A percentile compares a stretch with the other conserved stretches of the same genome.
These are phyloP conservation scores for Penicilliopsis zonata DNA, from an alignment of 495 filamentous ascomycete species.

Conservation along the genomic window DNA sequence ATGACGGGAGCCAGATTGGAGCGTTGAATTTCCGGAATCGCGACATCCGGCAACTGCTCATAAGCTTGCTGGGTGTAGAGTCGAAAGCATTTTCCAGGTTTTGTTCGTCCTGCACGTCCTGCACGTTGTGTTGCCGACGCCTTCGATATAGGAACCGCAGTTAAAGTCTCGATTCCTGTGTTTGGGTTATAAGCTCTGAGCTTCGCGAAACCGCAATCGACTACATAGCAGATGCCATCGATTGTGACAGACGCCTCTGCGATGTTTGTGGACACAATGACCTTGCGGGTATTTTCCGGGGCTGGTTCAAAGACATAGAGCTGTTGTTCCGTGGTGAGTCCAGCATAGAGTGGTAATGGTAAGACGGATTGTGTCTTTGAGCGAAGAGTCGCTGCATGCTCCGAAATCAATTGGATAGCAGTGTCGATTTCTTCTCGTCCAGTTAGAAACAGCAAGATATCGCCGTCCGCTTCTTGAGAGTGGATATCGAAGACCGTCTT, in stretches of 20 bases:
- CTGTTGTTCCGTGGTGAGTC: slow-evolving; percentile 79
- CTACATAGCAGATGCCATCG: slow-evolving; percentile 82
- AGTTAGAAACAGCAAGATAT: slow-evolving; percentile 86
- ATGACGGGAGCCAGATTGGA: slow-evolving; percentile 85
- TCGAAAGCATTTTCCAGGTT: slow-evolving; percentile 87
- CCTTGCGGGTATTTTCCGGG: slow-evolving; percentile 76
- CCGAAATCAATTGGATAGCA: slow-evolving; percentile 63
- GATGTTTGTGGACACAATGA: slow-evolving; percentile 92
- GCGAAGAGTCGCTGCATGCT: slow-evolving; percentile 65
- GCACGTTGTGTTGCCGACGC: slow-evolving; percentile 88
- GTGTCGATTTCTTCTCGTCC: slow-evolving; percentile 90
- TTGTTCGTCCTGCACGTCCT: slow-evolving; percentile 84
- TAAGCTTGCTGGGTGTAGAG: slow-evolving; percentile 77
- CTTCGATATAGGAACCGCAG: slow-evolving; percentile 79
- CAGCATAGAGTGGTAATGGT: slow-evolving; percentile 78
- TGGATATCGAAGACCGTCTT: slow-evolving; percentile 92
- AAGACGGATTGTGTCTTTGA: slow-evolving; percentile 56
- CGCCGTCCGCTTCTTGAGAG: slow-evolving; percentile 69
- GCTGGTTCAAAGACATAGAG: slow-evolving; percentile 86
- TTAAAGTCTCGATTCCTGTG: slow-evolving; percentile 85
- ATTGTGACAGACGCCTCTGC: slow-evolving; percentile 94
- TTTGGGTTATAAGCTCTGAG: slow-evolving; percentile 75
- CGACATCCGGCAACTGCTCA: slow-evolving; percentile 56
- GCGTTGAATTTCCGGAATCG: slow-evolving; percentile 83
- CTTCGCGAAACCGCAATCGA: slow-evolving; percentile 90